Conservation (phyloP, 768 basidiomycete species). For the Panaeolus cyanescens region DNA sequence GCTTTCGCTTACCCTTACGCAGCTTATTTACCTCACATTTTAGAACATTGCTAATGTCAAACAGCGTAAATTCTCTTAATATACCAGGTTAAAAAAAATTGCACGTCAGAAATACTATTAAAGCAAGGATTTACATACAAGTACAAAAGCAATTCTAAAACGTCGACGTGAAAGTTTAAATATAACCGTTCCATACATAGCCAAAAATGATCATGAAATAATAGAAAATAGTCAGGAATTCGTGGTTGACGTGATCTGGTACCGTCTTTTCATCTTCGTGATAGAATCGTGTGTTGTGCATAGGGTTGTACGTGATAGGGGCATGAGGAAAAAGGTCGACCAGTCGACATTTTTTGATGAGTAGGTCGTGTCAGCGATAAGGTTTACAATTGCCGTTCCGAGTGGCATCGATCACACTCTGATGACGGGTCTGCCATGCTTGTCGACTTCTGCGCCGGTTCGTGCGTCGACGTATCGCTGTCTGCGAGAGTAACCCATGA, state of each 20-base stretch:
- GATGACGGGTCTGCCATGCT: conserved; percentile 55
- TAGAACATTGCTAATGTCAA: not conserved
- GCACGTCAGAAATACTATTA: not conserved
- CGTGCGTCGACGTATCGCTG: conserved; percentile 50
- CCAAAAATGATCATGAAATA: not conserved
- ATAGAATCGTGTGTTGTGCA: not conserved
- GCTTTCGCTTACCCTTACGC: not conserved
- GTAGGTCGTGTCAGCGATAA: not conserved
- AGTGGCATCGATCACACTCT: conserved; percentile 33
- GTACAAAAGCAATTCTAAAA: not conserved
- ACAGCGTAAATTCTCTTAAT: not conserved
- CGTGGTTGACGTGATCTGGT: not conserved
- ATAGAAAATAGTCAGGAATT: not conserved
- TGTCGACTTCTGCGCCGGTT: conserved; percentile 55
- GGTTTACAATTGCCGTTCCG: not conserved
- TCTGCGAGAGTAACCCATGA: conserved; percentile 53
- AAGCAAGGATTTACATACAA: not conserved
- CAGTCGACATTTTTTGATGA: not conserved
- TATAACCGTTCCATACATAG: conserved; percentile 2
- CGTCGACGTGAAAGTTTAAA: not conserved
- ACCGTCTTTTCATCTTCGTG: not conserved
- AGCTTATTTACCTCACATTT: not conserved
- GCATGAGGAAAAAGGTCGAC: not conserved
- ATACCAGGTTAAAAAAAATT: not conserved
- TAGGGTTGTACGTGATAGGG: not conserved